Base-by-base conservation (phyloP, 2,329 filamentous ascomycete species). In the Rasamsonia emersonii region DNA sequence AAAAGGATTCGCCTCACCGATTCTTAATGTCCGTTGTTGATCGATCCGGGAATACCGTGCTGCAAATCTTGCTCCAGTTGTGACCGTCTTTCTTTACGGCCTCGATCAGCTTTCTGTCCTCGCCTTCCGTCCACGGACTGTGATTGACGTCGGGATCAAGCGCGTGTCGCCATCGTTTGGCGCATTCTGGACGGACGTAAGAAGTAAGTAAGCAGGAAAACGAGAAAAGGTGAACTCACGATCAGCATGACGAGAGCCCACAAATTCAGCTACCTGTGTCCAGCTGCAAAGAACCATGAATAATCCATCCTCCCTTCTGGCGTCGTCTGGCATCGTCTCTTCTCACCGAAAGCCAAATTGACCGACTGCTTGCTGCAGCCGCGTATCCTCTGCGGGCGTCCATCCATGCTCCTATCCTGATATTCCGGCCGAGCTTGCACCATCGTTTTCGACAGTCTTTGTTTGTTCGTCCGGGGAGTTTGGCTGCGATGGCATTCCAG, bases 101-200 rank as follows among this genome's bases (percentile, higher is more conserved):
- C n/a, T 8, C 20, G n/a, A 58, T 44, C 10, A 61, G 48, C 4
- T 42, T 35, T 11, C 40, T 31, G 33, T 59, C 57, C 35, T 62
- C 58, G n/a, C 43, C 32, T 6, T 54, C 50, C 7, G 44, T 47
- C 58, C 59, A 62, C 35, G 58, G 53, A 28, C 52, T 59, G 19
- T 52, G 56, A 35, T 61, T 50, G 30, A 67, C 44, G 13, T 53
- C 49, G 3, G 63, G 63, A 37, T 64, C 59, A 2, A 66, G 53
- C 6, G 54, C 60, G 17, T 62, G 60, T 26, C 63, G 59, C 63
- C 63, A 67, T 25, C 63, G 49, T 39, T 67, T 66, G n/a, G 63
- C 59, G 38, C 63, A 66, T 46, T 67, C 62, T 65, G 30, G 10
- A n/a, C 9, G 6, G 10, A 23, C 10, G 25, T 30, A 24, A 28